Percentiles rank a stretch among this genome's conserved stretches.
These are phyloP conservation scores for Neotropicomus parvogracilis DNA, from an alignment of 1,284 basidiomycete genomes.

Conservation along the genomic window DNA sequence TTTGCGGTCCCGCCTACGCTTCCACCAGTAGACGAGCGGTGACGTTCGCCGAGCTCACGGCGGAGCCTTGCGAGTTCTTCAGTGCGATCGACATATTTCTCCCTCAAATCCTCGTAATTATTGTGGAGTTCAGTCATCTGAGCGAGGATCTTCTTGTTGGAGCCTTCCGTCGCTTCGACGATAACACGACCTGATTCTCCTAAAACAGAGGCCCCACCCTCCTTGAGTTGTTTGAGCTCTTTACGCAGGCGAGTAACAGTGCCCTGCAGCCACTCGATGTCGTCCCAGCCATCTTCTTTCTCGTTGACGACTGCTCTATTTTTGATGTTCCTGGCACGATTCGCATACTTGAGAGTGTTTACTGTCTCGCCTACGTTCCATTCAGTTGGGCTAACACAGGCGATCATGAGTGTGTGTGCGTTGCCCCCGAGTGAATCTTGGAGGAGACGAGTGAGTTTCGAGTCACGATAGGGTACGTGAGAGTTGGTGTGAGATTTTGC, in stretches of 20 bases:
- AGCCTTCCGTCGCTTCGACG: slow-evolving; percentile 46
- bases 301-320: slow-evolving; percentile 91
- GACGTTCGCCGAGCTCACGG: slow-evolving; percentile 71
- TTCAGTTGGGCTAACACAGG: slow-evolving; percentile 94
- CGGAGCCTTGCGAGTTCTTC: slow-evolving; percentile 81
- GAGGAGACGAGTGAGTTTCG: slow-evolving; percentile 88
- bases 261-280: slow-evolving; percentile 92
- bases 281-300: slow-evolving; percentile 97
- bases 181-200: slow-evolving; percentile 28
- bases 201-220: slow-evolving; percentile 44
- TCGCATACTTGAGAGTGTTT: slow-evolving; percentile 98
- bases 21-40: slow-evolving; percentile 58
- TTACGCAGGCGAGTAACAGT: slow-evolving; percentile 81
- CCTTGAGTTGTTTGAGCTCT: slow-evolving; percentile 75
- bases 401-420: slow-evolving; percentile 97
- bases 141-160: slow-evolving; percentile 67
- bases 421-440: slow-evolving; percentile 99
- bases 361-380: slow-evolving; percentile 94
- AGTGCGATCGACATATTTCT: slow-evolving; percentile 80
- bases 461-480: slow-evolving; percentile 96
- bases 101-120: slow-evolving; percentile 81
- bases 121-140: slow-evolving; percentile 77
- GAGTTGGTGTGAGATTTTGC: slow-evolving; percentile 71
- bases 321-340: slow-evolving; percentile 96
- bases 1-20: slow-evolving; percentile 69